phyloP scores from a whole-genome alignment of 306 rosid genomes.

The Medicago ruthenica region DNA sequence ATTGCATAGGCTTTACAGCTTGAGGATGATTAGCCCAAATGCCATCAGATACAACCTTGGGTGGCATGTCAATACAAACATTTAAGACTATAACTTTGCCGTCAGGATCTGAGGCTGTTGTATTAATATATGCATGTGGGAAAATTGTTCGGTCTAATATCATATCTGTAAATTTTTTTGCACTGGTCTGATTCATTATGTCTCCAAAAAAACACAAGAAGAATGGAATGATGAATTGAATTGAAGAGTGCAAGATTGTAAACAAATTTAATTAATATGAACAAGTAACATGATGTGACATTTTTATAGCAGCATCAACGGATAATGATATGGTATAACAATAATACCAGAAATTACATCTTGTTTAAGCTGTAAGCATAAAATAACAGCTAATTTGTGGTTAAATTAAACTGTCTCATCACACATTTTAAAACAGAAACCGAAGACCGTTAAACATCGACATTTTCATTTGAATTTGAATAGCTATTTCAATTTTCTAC shows the following conservation, averaged over 20 bases:
- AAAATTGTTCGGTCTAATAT: not conserved
- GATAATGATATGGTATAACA: not conserved
- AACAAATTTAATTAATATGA: not conserved
- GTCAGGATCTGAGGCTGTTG: not conserved
- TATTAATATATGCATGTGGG: not conserved
- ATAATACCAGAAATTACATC: not conserved
- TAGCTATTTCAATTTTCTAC: not conserved
- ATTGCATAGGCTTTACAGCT: conserved; percentile 13
- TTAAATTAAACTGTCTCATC: not conserved
- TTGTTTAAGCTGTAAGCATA: not conserved
- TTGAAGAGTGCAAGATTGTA: not conserved
- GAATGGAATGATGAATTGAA: not conserved
- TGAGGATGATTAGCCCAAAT: not conserved
- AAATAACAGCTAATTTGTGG: not conserved
- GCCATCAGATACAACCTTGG: conserved; percentile 30
- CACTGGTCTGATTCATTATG: no score
- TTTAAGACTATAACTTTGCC: not conserved
- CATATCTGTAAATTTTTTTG: not conserved
- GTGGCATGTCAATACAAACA: conserved; percentile 7
- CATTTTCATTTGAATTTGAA: not conserved
- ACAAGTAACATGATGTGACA: not conserved
- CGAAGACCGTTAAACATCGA: not conserved
- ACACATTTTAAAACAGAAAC: not conserved
- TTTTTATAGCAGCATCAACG: not conserved
- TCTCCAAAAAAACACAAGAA: no score